phyloP scores from a whole-genome alignment of 1,284 basidiomycete species.

The Exobasidium cylindrosporum region DNA sequence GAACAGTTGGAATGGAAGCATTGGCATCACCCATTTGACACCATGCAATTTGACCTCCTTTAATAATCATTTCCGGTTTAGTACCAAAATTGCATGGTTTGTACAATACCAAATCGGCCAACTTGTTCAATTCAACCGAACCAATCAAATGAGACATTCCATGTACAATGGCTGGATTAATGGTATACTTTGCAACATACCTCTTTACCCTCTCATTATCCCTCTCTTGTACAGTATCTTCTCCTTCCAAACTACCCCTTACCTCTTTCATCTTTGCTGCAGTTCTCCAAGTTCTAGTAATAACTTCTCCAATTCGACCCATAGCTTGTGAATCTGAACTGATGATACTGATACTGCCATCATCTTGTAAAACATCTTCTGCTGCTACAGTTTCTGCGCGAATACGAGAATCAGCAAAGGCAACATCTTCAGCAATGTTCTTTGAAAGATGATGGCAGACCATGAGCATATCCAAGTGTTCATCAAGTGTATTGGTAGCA shows the following conservation, averaged over 20 bases:
- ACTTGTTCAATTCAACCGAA: constrained; percentile 73
- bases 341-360: constrained; percentile 90
- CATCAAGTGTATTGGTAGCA: constrained; percentile 86
- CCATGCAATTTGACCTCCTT: constrained; percentile 89
- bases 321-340: constrained; percentile 94
- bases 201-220: constrained; percentile 97
- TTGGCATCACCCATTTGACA: constrained; percentile 87
- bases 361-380: constrained; percentile 93
- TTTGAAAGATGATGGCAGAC: constrained; percentile 60
- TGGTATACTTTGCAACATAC: constrained; percentile 93
- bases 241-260: constrained; percentile 67
- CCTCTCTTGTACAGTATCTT: constrained; percentile 61
- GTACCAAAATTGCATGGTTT: constrained; percentile 86
- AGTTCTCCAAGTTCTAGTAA: constrained; percentile 90
- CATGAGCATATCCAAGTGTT: constrained; percentile 98
- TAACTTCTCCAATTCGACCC: constrained; percentile 90
- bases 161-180: constrained; percentile 94
- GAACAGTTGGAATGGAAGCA: constrained; percentile 79
- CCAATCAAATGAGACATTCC: constrained; percentile 86
- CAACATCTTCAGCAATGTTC: constrained; percentile 74
- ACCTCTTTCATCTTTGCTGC: constrained; percentile 88
- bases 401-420: constrained; percentile 96
- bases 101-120: constrained; percentile 95
- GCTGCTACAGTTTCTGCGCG: constrained; percentile 94
- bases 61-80: constrained; percentile 86